Evolutionary conservation across 2,329 filamentous ascomycete species (phyloP).

Genomic region (Alternaria conjuncta): DNA sequence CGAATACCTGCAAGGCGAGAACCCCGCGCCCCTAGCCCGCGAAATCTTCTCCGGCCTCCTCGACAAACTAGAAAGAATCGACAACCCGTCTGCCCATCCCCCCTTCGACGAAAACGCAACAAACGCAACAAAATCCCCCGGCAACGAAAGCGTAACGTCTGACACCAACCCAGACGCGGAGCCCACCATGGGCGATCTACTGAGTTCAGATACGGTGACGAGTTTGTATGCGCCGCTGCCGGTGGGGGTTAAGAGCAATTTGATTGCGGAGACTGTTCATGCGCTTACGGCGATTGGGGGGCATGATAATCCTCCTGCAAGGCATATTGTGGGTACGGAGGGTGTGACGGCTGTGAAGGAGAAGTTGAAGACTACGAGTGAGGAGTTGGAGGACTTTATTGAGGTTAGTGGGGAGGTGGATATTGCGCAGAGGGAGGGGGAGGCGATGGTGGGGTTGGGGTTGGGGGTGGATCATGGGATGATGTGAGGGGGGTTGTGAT

Average conservation of each 20-base stretch:
- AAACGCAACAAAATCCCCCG: slow-evolving; percentile 43
- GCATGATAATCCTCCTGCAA: slow-evolving; percentile 91
- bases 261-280: slow-evolving; percentile 89
- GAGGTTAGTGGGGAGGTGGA: slow-evolving; percentile 88
- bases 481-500: background rate
- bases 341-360: slow-evolving; percentile 89
- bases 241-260: slow-evolving; percentile 68
- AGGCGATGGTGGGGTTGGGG: slow-evolving; percentile 11
- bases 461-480: slow-evolving; percentile 18
- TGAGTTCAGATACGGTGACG: slow-evolving; percentile 60
- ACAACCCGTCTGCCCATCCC: slow-evolving; percentile 40
- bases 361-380: slow-evolving; percentile 93
- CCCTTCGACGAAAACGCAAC: slow-evolving; percentile 42
- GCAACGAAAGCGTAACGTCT: slow-evolving; percentile 31
- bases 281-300: slow-evolving; percentile 91
- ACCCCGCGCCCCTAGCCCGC: slow-evolving; percentile 79
- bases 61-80: slow-evolving; percentile 72
- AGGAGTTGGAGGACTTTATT: slow-evolving; percentile 95
- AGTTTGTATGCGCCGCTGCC: slow-evolving; percentile 77
- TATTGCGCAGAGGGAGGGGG: slow-evolving; percentile 55
- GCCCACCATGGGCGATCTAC: slow-evolving; percentile 53
- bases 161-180: slow-evolving; percentile 38
- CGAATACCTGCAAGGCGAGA: slow-evolving; percentile 71
- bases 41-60: slow-evolving; percentile 83
- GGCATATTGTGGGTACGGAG: slow-evolving; percentile 93